Evolutionary conservation across 441 rosid genomes (phyloP).

Genomic region (Arabidopsis hybrid): DNA sequence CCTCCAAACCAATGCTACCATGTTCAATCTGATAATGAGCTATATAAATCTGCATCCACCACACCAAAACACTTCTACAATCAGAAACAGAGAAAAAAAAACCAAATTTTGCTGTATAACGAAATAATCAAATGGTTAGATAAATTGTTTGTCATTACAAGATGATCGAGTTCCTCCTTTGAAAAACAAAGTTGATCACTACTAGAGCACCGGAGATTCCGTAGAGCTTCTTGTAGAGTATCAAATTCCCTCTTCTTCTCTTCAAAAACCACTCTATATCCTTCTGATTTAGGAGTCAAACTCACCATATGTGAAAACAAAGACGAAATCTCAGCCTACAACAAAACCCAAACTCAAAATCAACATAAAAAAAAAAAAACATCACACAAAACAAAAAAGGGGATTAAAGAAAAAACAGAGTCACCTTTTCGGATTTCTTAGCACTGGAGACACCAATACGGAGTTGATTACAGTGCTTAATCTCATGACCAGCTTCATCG

Average conservation of each 20-base stretch:
- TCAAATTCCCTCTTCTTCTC: conserved; percentile 79
- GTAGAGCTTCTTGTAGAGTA: conserved; percentile 78
- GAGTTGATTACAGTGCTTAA: conserved; percentile 56
- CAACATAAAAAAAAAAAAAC: background rate
- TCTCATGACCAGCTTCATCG: conserved; percentile 75
- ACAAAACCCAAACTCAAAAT: conserved; percentile 7
- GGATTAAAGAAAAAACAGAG: background rate
- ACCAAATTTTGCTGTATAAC: background rate
- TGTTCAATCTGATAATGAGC: conserved; percentile 80
- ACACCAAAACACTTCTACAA: conserved; percentile 25
- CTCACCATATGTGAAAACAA: conserved; percentile 54
- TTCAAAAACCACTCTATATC: conserved; percentile 51
- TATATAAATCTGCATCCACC: conserved; percentile 65
- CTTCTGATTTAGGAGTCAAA: conserved; percentile 55
- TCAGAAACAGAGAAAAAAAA: conserved; percentile 14
- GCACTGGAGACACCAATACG: conserved; percentile 54
- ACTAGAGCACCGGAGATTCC: conserved; percentile 68
- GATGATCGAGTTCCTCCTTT: conserved; percentile 87
- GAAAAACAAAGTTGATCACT: conserved; percentile 70
- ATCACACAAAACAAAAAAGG: background rate
- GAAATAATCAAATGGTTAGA: background rate
- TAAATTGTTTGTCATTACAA: conserved; percentile 50
- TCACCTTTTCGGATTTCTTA: conserved; percentile 67
- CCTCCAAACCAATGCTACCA: conserved; percentile 74
- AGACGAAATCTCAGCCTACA: conserved; percentile 65